phyloP scores from a whole-genome alignment of 163 green algal species.

The Chlamydomonas reinhardtii region DNA sequence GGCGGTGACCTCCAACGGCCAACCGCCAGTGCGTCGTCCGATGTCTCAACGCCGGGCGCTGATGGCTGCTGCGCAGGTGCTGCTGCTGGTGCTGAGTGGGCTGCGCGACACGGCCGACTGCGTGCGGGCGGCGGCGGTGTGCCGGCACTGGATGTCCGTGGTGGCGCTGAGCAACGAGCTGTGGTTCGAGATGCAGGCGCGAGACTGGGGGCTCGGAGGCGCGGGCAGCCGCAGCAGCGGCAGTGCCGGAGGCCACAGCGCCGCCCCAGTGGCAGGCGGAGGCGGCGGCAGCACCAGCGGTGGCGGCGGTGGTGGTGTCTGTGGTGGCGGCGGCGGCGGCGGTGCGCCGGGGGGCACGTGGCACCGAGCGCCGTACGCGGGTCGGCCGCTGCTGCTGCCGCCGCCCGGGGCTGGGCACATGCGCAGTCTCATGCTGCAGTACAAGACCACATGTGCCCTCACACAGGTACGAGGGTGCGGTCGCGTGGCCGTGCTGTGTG shows the following conservation, averaged over 20 bases:
- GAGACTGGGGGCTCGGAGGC: no score
- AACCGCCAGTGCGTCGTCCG: no score
- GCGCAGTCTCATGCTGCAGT: constrained; percentile 6
- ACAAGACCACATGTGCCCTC: constrained; percentile 38
- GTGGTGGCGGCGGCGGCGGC: no score
- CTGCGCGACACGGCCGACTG: constrained; percentile 28
- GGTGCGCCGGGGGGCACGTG: not conserved
- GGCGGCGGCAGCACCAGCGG: no score
- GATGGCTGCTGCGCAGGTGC: no score
- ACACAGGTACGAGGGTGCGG: constrained; percentile 3
- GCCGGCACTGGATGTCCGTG: constrained; percentile 26
- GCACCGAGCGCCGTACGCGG: constrained; percentile 16
- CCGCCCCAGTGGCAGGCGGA: no score
- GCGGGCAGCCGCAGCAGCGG: no score
- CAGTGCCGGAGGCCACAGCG: no score
- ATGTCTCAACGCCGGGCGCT: no score
- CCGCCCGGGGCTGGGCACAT: constrained; percentile 10
- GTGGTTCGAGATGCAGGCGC: constrained; percentile 18
- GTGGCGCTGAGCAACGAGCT: constrained; percentile 34
- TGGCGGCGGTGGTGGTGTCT: no score
- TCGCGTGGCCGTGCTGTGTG: no score
- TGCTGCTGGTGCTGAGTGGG: constrained; percentile 26
- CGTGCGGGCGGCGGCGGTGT: constrained; percentile 26
- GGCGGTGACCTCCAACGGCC: no score
- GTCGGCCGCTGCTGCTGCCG: constrained; percentile 25